Evolutionary conservation across 2,329 filamentous ascomycete genomes (phyloP), one percentile per base, ranked within the genome.

Genomic region (Talaromyces funiculosus): DNA sequence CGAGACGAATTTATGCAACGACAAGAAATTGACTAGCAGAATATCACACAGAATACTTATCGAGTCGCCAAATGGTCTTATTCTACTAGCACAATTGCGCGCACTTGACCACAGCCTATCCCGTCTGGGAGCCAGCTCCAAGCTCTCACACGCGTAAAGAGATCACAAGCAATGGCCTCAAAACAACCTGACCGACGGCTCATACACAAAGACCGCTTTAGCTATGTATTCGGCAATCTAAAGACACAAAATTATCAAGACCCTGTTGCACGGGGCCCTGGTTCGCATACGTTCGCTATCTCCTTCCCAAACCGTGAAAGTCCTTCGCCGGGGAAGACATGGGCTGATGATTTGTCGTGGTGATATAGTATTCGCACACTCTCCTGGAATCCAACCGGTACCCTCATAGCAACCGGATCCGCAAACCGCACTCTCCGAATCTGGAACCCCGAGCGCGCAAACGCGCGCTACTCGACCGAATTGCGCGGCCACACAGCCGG

Each of bases 361-460:
- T 45, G 9, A 38, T 26, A 58, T 65, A 91, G 88, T 64, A 81
- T 95, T 60, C 86, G 90, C 42, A 88, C 89, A 1, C 87, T 97
- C 65, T 87, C 90, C 40, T 97, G 93, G 93, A 96, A 93, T 65
- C 90, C 92, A 0, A 80, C 90, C 0, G 92, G 93, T 35, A 89
- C 85, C 8, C 80, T 94, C 62, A 86, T 97, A 63, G 93, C 93
- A 0, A 95, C 92, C 0, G 92, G 91, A 2, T 89, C 90, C 2
- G 90, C 93, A 8, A 89, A 97, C 75, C 92, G 93, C 57, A 87
- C 87, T 0, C 81, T 99, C 47, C 88, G 92, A n/a, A 86, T 99
- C 65, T 99, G 94, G 93, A 96, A 99, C 64, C 79, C 79, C 0
- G 78, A 81, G 61, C 75, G 78, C 57, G 74, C 79, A 18, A 70